A percentile compares a stretch with the other conserved stretches of the same genome.
Conservation (phyloP, 345 rosid genomes). For the Nephelium lappaceum region DNA sequence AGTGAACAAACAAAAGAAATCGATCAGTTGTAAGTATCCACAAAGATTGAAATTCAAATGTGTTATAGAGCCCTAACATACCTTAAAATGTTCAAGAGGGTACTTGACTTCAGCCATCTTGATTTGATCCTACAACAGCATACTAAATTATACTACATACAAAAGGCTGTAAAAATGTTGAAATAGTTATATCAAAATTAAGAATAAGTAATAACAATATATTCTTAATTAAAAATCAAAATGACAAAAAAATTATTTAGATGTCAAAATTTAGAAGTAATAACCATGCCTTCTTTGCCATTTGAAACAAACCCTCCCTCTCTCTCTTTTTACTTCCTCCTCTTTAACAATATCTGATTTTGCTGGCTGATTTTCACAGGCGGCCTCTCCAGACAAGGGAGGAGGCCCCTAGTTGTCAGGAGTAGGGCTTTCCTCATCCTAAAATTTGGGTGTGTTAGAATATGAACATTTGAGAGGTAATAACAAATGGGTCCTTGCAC, state of each 20-base stretch:
- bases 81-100: slow-evolving; percentile 88
- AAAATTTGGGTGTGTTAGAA: background rate
- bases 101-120: slow-evolving; percentile 86
- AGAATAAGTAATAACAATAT: background rate
- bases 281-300: background rate
- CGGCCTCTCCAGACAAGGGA: background rate
- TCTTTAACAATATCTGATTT: background rate
- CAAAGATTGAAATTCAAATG: background rate
- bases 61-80: slow-evolving; percentile 22
- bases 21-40: background rate
- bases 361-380: background rate
- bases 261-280: background rate
- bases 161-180: background rate
- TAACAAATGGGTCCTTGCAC: background rate
- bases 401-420: background rate
- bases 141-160: background rate
- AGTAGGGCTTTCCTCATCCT: background rate
- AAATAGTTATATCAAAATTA: background rate
- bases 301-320: background rate
- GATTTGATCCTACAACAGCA: slow-evolving; percentile 79
- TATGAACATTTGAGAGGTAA: background rate
- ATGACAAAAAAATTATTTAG: background rate
- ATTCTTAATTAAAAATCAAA: background rate
- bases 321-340: background rate
- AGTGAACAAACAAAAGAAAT: background rate